Conservation (phyloP, 2,329 filamentous ascomycete genomes). For the Tolypocladium sp. region DNA sequence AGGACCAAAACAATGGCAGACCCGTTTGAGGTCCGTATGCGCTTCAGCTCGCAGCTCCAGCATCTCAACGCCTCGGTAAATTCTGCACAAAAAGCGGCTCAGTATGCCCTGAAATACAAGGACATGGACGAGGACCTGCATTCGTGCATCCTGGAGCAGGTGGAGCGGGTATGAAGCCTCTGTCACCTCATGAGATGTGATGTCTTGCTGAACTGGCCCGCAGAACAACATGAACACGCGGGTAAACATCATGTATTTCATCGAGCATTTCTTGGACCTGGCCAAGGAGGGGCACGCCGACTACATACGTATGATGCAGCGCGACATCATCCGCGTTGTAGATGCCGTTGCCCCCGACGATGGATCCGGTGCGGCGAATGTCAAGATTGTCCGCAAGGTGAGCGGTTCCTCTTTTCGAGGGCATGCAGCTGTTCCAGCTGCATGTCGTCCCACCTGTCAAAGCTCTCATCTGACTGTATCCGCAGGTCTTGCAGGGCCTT, state of each 20-base stretch:
- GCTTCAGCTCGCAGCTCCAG: conserved; percentile 83
- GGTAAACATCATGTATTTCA: conserved; percentile 99
- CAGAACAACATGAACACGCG: conserved; percentile 92
- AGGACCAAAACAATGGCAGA: conserved; percentile 45
- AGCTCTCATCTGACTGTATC: not conserved
- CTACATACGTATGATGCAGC: conserved; percentile 90
- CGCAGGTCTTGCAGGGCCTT: conserved; percentile 58
- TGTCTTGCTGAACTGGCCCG: not conserved
- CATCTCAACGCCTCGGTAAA: conserved; percentile 85
- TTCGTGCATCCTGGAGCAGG: conserved; percentile 91
- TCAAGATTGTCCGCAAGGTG: conserved; percentile 83
- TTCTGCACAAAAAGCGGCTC: conserved; percentile 83
- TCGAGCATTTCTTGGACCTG: conserved; percentile 88
- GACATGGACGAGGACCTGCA: conserved; percentile 97
- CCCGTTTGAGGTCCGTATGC: conserved; percentile 96
- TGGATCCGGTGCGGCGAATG: conserved; percentile 82
- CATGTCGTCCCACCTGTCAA: not conserved
- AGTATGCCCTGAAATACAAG: conserved; percentile 87
- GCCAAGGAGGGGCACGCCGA: conserved; percentile 66
- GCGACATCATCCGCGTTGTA: conserved; percentile 84
- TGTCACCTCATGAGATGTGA: too few relatives aligned
- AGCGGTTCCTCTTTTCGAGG: conserved; percentile 11
- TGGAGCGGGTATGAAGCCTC: conserved; percentile 57
- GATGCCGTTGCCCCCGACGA: conserved; percentile 85
- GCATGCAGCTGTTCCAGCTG: not conserved